A percentile compares a stretch with the other conserved stretches of the same genome.
These are phyloP conservation scores for Pisolithus sp. DNA, from an alignment of 768 basidiomycete genomes.

Conservation along the genomic window DNA sequence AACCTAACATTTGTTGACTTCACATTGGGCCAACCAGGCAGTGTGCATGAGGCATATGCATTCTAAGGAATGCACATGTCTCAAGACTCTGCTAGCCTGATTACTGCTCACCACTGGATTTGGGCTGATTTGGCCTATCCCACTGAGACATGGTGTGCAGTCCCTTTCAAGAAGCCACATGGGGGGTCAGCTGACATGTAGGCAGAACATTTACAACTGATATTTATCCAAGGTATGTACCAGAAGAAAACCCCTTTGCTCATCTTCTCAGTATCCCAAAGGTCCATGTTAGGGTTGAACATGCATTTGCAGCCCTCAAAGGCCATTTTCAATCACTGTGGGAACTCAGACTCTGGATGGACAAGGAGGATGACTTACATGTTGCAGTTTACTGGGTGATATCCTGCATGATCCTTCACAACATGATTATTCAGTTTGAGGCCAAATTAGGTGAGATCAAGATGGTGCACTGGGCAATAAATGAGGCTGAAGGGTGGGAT, in stretches of 20 bases:
- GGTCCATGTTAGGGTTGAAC: slow-evolving; percentile 1
- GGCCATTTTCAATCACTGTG: slow-evolving; percentile 1
- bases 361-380: neutral
- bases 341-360: neutral
- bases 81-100: too few relatives aligned
- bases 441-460: neutral
- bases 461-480: neutral
- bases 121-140: neutral
- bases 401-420: slow-evolving; percentile 2
- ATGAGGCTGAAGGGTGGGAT: neutral
- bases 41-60: too few relatives aligned
- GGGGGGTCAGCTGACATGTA: neutral
- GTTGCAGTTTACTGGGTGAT: neutral
- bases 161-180: neutral
- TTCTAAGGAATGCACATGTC: too few relatives aligned
- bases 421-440: neutral
- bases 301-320: slow-evolving; percentile 3
- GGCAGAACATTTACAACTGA: neutral
- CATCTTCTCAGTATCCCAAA: neutral
- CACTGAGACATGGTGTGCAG: neutral
- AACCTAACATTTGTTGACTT: too few relatives aligned
- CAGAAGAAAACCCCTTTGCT: neutral
- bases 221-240: neutral
- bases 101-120: too few relatives aligned
- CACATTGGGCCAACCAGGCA: too few relatives aligned